A percentile compares a stretch with the other conserved stretches of the same genome.
These are phyloP conservation scores for Oryza meridionalis DNA, from an alignment of 176 grass and related monocot species.

Conservation along the genomic window DNA sequence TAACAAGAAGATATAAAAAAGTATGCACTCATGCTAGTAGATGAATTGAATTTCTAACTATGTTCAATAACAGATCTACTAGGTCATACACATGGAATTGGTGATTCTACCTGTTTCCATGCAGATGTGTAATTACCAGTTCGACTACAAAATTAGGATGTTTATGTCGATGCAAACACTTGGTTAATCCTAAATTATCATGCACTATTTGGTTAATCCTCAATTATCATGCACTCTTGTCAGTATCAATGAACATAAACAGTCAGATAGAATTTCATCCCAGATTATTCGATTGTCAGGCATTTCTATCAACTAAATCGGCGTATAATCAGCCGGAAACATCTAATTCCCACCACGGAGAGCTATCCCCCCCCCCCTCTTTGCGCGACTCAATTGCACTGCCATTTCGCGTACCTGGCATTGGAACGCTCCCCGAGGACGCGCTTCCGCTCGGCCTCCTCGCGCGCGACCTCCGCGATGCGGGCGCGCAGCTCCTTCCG, in stretches of 20 bases:
- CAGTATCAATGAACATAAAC: neutral
- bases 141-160: neutral
- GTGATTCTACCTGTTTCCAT: neutral
- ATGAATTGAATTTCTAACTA: constrained; percentile 7
- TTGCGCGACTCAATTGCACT: neutral
- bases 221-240: neutral
- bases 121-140: neutral
- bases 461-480: constrained; percentile 75
- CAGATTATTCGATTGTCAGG: neutral
- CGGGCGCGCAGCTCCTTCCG: constrained; percentile 89
- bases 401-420: constrained; percentile 62
- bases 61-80: neutral
- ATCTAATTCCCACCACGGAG: neutral
- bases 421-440: constrained; percentile 85
- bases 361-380: neutral
- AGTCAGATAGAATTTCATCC: neutral
- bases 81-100: neutral
- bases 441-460: constrained; percentile 91
- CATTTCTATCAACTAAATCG: constrained; percentile 35
- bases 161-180: neutral
- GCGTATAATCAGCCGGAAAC: too few species aligned
- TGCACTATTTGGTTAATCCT: neutral
- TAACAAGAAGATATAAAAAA: neutral
- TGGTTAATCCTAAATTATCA: neutral
- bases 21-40: neutral